A percentile compares a stretch with the other conserved stretches of the same genome.
Conservation (phyloP, 768 basidiomycete genomes). For the Russula brevipes region DNA sequence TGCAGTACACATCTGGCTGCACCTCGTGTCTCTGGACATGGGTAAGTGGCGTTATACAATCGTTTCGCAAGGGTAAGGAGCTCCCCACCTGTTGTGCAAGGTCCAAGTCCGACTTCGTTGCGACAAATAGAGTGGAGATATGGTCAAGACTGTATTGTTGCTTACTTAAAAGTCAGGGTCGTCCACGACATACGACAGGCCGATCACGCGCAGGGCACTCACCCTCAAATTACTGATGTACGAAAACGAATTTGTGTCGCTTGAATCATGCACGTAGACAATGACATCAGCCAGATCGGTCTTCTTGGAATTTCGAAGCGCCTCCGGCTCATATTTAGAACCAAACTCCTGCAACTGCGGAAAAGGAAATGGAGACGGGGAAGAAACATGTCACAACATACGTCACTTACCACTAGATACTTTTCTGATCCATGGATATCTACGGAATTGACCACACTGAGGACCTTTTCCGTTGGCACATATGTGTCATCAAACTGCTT, state of each 20-base stretch:
- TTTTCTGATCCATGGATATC: constrained; percentile 94
- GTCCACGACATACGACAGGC: constrained; percentile 2
- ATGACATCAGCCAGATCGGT: constrained; percentile 91
- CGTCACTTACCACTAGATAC: constrained; percentile 80
- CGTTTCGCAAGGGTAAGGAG: constrained; percentile 4
- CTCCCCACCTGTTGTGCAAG: constrained; percentile 80
- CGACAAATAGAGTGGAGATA: constrained; percentile 93
- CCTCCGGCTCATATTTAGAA: constrained; percentile 90
- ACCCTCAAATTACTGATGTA: constrained; percentile 96
- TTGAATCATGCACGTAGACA: constrained; percentile 94
- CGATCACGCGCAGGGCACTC: constrained; percentile 28
- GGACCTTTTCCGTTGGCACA: constrained; percentile 84
- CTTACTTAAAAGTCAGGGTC: constrained; percentile 38
- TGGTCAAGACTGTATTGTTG: constrained; percentile 97
- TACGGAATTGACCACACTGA: constrained; percentile 91
- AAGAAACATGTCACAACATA: not conserved
- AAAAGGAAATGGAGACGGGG: constrained; percentile 6
- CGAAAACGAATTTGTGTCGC: constrained; percentile 97
- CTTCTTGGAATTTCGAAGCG: constrained; percentile 83
- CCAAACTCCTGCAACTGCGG: constrained; percentile 95
- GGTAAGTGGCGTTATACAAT: not conserved
- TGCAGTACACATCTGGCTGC: constrained; percentile 95
- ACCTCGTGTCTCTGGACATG: constrained; percentile 85
- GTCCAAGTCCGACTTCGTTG: constrained; percentile 98
- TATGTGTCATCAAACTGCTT: constrained; percentile 71